A percentile compares a stretch with the other conserved stretches of the same genome.
phyloP scores from a whole-genome alignment of 176 grass and related monocot genomes.

The Thinopyrum elongatum region DNA sequence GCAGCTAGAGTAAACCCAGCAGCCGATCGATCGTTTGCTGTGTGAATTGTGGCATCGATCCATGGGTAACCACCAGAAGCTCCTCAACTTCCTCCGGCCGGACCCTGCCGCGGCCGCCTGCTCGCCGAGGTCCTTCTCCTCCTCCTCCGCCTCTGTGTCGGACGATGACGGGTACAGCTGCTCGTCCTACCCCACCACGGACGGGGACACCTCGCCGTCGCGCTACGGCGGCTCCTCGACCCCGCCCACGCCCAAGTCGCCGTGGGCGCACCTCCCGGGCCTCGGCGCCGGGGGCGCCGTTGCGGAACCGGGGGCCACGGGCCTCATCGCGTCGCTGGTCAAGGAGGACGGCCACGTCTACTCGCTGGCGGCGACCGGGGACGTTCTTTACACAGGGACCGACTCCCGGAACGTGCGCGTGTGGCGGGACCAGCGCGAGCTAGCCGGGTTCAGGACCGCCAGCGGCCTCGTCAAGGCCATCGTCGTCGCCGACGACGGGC shows the following conservation, averaged over 20 bases:
- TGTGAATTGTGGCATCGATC: neutral
- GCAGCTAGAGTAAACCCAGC: too few relatives aligned
- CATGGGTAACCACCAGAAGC: constrained; percentile 37
- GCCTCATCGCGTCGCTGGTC: neutral
- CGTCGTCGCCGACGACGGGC: neutral
- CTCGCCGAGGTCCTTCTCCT: constrained; percentile 22
- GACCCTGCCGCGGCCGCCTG: neutral
- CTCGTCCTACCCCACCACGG: constrained; percentile 1
- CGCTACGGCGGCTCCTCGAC: constrained; percentile 36
- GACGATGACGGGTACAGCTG: constrained; percentile 35
- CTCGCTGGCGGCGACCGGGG: neutral
- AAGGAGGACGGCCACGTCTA: neutral
- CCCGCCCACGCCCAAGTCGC: constrained; percentile 38
- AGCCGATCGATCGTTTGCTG: neutral
- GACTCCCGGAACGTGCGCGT: neutral
- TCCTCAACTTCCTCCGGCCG: constrained; percentile 29
- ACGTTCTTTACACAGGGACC: neutral
- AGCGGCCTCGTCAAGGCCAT: constrained; percentile 9
- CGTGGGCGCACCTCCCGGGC: constrained; percentile 25
- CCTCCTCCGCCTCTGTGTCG: constrained; percentile 17
- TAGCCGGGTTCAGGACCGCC: neutral
- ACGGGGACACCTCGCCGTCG: constrained; percentile 28
- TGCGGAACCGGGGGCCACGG: neutral
- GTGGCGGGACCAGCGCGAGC: neutral
- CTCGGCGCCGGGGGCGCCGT: neutral